Percentiles rank a stretch among this genome's conserved stretches.
These are phyloP conservation scores for Plantago rigida DNA, from an alignment of 305 asterid genomes.

Conservation along the genomic window DNA sequence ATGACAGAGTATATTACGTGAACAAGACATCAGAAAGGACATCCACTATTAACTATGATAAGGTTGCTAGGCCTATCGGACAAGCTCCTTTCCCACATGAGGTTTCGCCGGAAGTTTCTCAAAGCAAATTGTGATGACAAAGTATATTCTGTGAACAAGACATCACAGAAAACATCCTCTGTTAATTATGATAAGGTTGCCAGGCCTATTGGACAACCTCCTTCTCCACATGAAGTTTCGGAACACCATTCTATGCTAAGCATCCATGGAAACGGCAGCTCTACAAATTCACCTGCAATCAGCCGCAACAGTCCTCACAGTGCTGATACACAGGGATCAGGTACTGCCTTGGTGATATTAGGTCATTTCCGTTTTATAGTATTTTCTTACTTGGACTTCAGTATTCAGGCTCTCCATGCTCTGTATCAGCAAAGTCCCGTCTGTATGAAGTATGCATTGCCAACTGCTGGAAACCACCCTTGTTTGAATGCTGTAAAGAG, in stretches of 20 bases:
- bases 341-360: slow-evolving; percentile 29
- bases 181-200: slow-evolving; percentile 19
- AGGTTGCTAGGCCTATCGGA: too few relatives aligned
- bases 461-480: slow-evolving; percentile 84
- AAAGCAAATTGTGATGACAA: slow-evolving; percentile 29
- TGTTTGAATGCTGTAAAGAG: slow-evolving; percentile 60
- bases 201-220: slow-evolving; percentile 24
- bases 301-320: slow-evolving; percentile 17
- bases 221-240: slow-evolving; percentile 25
- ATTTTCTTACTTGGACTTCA: slow-evolving; percentile 25
- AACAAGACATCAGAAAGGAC: slow-evolving; percentile 19
- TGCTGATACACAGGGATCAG: slow-evolving; percentile 37
- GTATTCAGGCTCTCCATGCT: slow-evolving; percentile 36
- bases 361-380: not conserved
- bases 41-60: slow-evolving; percentile 19
- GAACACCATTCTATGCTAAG: slow-evolving; percentile 27
- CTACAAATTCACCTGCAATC: slow-evolving; percentile 20
- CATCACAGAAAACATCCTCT: slow-evolving; percentile 2
- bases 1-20: slow-evolving; percentile 28
- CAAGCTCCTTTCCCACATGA: too few relatives aligned
- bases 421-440: slow-evolving; percentile 55
- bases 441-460: slow-evolving; percentile 64
- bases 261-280: slow-evolving; percentile 25
- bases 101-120: slow-evolving; percentile 28
- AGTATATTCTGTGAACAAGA: slow-evolving; percentile 31